Conservation (phyloP, 2,329 filamentous ascomycete genomes). For the Davidsoniella australis region DNA sequence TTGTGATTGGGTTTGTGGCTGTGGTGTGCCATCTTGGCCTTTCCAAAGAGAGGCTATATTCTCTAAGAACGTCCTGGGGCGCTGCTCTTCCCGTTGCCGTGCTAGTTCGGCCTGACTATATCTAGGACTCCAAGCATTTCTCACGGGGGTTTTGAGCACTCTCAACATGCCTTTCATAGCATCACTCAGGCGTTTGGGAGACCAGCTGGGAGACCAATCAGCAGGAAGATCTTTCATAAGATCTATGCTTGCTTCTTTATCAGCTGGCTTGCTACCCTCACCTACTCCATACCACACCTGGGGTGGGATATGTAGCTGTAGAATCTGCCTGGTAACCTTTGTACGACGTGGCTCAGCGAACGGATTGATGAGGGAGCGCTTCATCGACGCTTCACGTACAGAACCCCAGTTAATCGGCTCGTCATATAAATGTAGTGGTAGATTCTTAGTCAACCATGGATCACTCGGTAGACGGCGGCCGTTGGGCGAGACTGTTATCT, state of each 20-base stretch:
- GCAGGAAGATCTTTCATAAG: no score
- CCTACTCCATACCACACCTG: constrained; percentile 7
- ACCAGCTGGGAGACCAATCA: background rate
- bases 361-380: constrained; percentile 5
- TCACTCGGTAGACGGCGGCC: constrained; percentile 14
- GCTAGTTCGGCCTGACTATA: constrained; percentile 4
- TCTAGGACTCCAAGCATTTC: constrained; percentile 2
- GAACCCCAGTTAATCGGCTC: constrained; percentile 6
- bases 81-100: constrained; percentile 7
- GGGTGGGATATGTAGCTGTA: constrained; percentile 6
- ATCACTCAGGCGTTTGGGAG: background rate
- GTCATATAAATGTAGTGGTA: background rate
- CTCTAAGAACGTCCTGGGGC: background rate
- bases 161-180: background rate
- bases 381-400: constrained; percentile 6
- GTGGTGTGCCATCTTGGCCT: no score
- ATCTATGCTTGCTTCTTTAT: no score
- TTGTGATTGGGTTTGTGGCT: no score
- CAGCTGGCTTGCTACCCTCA: background rate
- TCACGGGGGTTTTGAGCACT: background rate
- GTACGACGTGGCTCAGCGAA: background rate
- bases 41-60: background rate
- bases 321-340: background rate
- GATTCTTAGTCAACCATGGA: constrained; percentile 19
- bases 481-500: no score